Evolutionary conservation across 306 rosid genomes (phyloP).

Genomic region (Gynostemma pentaphyllum): DNA sequence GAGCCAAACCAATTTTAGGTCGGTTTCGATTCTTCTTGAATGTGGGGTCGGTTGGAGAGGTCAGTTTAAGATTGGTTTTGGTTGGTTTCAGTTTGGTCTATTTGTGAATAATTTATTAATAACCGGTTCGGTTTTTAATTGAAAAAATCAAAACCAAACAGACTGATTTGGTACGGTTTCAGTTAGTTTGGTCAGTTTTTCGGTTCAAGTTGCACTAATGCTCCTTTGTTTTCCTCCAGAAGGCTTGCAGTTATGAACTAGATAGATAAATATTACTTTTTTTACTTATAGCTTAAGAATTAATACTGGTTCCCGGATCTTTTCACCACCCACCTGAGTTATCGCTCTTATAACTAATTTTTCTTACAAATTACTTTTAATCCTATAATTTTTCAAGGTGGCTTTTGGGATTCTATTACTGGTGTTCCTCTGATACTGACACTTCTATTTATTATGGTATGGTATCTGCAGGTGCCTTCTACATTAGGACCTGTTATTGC

Average conservation of each 20-base stretch:
- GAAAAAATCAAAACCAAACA: too few relatives aligned
- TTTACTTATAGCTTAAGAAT: too few relatives aligned
- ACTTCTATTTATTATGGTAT: constrained; percentile 5
- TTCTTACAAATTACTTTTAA: background rate
- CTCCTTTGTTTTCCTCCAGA: background rate
- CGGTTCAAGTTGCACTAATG: too few relatives aligned
- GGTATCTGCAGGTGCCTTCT: constrained; percentile 69
- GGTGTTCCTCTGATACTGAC: background rate
- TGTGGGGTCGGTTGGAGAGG: too few relatives aligned
- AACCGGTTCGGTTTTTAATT: too few relatives aligned
- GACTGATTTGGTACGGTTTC: too few relatives aligned
- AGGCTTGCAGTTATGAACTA: background rate
- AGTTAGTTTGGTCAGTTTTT: too few relatives aligned
- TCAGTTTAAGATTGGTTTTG: too few relatives aligned
- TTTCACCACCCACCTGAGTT: background rate
- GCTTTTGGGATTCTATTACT: background rate
- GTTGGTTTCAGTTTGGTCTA: too few relatives aligned
- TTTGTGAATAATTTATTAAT: too few relatives aligned
- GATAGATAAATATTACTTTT: background rate
- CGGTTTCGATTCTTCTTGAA: too few relatives aligned
- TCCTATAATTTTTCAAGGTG: background rate
- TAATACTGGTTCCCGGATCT: background rate
- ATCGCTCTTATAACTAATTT: background rate
- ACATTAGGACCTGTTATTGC: constrained; percentile 78
- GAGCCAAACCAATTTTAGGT: too few relatives aligned